Evolutionary conservation across 805 yeast species (phyloP).

Genomic region (Metschnikowia reukaufii): DNA sequence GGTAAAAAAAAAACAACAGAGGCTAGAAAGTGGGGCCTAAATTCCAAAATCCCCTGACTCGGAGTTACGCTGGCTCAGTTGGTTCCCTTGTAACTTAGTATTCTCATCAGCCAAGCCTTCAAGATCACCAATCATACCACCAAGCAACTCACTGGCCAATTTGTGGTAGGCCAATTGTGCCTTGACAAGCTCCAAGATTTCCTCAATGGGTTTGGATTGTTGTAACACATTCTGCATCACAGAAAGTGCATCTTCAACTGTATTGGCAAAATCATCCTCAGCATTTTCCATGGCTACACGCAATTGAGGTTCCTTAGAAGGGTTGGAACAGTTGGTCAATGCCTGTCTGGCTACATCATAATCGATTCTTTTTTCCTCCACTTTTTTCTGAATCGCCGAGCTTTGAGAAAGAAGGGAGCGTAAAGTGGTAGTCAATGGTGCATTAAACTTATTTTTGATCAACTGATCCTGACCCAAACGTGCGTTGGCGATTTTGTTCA

Average conservation of each 20-base stretch:
- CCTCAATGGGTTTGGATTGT: slow-evolving; percentile 64
- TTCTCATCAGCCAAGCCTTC: slow-evolving; percentile 59
- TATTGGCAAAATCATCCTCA: slow-evolving; percentile 87
- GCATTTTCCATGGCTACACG: slow-evolving; percentile 77
- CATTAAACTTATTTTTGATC: slow-evolving; percentile 68
- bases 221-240: slow-evolving; percentile 80
- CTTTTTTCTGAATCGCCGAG: slow-evolving; percentile 66
- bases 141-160: slow-evolving; percentile 66
- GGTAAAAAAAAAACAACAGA: too few relatives aligned
- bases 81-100: slow-evolving; percentile 18
- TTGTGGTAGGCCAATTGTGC: slow-evolving; percentile 84
- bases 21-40: slow-evolving; percentile 6
- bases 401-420: slow-evolving; percentile 62
- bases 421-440: slow-evolving; percentile 61
- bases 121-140: slow-evolving; percentile 61
- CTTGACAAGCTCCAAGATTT: slow-evolving; percentile 63
- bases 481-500: slow-evolving; percentile 77
- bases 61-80: slow-evolving; percentile 16
- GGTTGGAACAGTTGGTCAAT: slow-evolving; percentile 41
- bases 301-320: slow-evolving; percentile 64
- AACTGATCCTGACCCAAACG: slow-evolving; percentile 79
- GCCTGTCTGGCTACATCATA: slow-evolving; percentile 73
- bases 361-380: slow-evolving; percentile 72
- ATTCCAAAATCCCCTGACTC: slow-evolving; percentile 29
- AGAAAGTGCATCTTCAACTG: slow-evolving; percentile 83